phyloP scores from a whole-genome alignment of 306 rosid genomes.

The Adenanthera pavonina region DNA sequence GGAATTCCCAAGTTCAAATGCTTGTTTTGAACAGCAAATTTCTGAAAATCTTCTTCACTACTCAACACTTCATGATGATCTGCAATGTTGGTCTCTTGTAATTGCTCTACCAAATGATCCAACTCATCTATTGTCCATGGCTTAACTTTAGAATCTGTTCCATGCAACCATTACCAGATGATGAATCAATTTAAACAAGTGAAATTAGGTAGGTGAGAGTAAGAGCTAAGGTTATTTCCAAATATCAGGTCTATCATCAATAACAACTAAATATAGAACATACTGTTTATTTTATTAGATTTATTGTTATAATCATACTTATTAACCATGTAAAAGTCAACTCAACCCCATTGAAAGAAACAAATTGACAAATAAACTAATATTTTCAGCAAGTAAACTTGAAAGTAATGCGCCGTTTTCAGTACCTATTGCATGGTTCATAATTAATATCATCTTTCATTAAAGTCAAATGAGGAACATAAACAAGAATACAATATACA shows the following conservation, averaged over 20 bases:
- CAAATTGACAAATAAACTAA: background rate
- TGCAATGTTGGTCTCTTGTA: conserved; percentile 31
- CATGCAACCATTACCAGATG: conserved; percentile 7
- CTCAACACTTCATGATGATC: conserved; percentile 31
- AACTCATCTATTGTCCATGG: conserved; percentile 19
- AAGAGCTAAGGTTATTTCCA: background rate
- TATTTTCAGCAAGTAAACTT: background rate
- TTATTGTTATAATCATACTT: background rate
- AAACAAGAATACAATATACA: background rate
- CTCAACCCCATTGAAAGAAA: background rate
- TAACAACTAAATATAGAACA: background rate
- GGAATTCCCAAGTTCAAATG: conserved; percentile 36
- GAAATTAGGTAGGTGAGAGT: background rate
- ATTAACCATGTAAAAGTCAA: background rate
- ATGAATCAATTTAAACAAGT: too few species aligned
- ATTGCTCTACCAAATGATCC: conserved; percentile 28
- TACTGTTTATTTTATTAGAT: background rate
- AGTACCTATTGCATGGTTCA: background rate
- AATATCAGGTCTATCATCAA: background rate
- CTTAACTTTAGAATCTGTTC: conserved; percentile 41
- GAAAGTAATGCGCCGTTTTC: background rate
- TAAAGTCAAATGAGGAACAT: background rate
- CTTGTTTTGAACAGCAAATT: conserved; percentile 1
- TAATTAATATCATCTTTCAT: background rate
- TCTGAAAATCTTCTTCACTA: conserved; percentile 26